Evolutionary conservation across 1,284 basidiomycete species (phyloP).

Genomic region (Ceratobasidium sp.): DNA sequence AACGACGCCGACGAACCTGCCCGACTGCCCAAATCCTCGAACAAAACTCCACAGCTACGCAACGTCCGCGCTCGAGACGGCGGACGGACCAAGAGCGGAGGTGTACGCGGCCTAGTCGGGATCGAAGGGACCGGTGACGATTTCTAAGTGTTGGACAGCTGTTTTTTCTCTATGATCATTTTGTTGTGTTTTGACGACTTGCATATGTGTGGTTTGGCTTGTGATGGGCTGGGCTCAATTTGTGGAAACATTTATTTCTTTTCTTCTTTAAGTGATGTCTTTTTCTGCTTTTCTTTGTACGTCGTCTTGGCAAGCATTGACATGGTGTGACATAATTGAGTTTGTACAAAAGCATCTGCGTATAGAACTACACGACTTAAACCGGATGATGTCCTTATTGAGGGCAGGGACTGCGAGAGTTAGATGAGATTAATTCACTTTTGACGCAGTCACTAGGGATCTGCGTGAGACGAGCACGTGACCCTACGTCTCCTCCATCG

Average conservation of each 20-base stretch:
- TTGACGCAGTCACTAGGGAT: too few species aligned
- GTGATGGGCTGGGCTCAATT: constrained; percentile 26
- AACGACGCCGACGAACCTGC: constrained; percentile 29
- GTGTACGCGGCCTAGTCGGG: constrained; percentile 60
- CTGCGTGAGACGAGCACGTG: too few species aligned
- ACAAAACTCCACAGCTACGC: constrained; percentile 64
- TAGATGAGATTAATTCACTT: too few species aligned
- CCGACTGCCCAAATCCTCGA: constrained; percentile 15
- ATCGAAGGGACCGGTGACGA: constrained; percentile 32
- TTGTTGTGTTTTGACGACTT: background rate
- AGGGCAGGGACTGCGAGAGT: too few species aligned
- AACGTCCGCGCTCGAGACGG: constrained; percentile 78
- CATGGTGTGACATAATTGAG: constrained; percentile 45
- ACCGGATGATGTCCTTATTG: too few species aligned
- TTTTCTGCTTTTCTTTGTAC: constrained; percentile 22
- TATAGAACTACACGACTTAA: constrained; percentile 9
- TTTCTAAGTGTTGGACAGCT: background rate
- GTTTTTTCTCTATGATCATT: background rate
- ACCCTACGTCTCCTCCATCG: too few species aligned
- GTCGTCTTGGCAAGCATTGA: constrained; percentile 22
- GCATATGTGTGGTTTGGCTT: constrained; percentile 22
- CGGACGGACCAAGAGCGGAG: constrained; percentile 82
- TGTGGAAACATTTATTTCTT: constrained; percentile 11
- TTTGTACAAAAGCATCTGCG: constrained; percentile 38
- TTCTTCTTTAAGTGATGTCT: constrained; percentile 8